Base-by-base conservation (phyloP, 306 rosid genomes). In the Malus sieversii region DNA sequence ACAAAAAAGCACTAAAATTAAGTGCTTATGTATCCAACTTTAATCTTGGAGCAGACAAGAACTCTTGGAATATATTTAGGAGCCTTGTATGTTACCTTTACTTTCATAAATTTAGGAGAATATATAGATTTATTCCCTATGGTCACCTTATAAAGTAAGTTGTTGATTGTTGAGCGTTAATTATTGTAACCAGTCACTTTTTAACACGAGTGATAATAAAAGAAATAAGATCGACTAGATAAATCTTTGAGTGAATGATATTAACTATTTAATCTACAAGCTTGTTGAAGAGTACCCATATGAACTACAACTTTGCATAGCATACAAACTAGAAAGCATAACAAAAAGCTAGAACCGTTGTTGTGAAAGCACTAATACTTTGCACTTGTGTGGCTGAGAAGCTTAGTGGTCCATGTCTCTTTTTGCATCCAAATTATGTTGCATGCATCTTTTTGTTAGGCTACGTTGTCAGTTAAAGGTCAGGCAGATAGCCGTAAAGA, bases 391-490 rank as follows among this genome's bases (percentile, higher is more conserved):
- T 48, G 55, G 20, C 20, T 48, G 3, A 15, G 55, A 5, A 48
- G 55, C 23, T 74, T 44, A 14, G 29, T 45, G 45, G 32, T 62
- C 60, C 60, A 42, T 38, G 30, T 35, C 16, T 11, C 2, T 45
- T 16, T 62, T 3, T 30, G 44, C 46, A 62, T 62, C 70, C 8
- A 61, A 42, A 61, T 14, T 70, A 40, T 22, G 71, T 58, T 79
- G 68, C 78, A 79, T 55, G 68, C 58, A 51, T 76, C 60, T 33
- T 20, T 13, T 53, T 35, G 46, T 73, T 65, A 55, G 73, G 82
- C 66, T 45, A 74, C 61, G 10, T 81, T 85, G 92, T 83, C 70
- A 15, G 75, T 73, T 58, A 86, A 89, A 85, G 88, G 66, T 71
- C 42, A 68, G 81, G 85, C 86, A 84, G 73, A 77, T 76, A 79